Evolutionary conservation across 352 stramenopile species (phyloP), one percentile per base, ranked within the genome.

Genomic region (Pythium phragmitis): DNA sequence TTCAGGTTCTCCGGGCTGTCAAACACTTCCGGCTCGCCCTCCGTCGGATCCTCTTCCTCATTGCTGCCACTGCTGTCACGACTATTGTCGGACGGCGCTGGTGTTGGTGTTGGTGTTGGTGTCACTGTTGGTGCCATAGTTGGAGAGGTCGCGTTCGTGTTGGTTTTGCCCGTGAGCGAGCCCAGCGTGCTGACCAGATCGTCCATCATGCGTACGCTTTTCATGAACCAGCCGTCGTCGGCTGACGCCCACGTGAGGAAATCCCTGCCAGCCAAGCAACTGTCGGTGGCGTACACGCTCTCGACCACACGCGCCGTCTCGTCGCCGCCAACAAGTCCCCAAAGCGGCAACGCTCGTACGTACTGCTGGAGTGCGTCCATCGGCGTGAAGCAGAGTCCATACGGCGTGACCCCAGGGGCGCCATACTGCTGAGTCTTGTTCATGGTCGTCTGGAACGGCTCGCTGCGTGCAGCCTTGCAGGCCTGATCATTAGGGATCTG

Each of bases 281-380:
- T 41, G 19, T 60, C 36, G 11, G 41, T 21, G 2, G 17, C 36
- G 34, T 45, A 67, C n/a, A 54, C 26, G 2, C 21, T 33, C 33
- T 60, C 49, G 8, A 61, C 47, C 16, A 61, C 5, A 0, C 33
- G 19, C 7, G 51, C 51, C 0, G n/a, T 37, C 4, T 53, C 42
- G 7, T 34, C 34, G 2, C 43, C 41, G 9, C 50, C 43, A 3
- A 33, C 34, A 4, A 34, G 30, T 7, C 33, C 42, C 60, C 51
- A 67, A 19, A 50, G 46, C 14, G 60, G 60, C 23, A 60, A 45
- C 11, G 33, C 52, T 8, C 52, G 51, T 8, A 63, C 54, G 37
- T 68, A 68, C 53, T 63, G 52, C 34, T 51, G n/a, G 8, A 68
- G 16, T 19, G 23, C 53, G 8, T 68, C 61, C 53, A 63, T 58